phyloP scores from a whole-genome alignment of 805 yeast species.

The Kodamaea sagamina region DNA sequence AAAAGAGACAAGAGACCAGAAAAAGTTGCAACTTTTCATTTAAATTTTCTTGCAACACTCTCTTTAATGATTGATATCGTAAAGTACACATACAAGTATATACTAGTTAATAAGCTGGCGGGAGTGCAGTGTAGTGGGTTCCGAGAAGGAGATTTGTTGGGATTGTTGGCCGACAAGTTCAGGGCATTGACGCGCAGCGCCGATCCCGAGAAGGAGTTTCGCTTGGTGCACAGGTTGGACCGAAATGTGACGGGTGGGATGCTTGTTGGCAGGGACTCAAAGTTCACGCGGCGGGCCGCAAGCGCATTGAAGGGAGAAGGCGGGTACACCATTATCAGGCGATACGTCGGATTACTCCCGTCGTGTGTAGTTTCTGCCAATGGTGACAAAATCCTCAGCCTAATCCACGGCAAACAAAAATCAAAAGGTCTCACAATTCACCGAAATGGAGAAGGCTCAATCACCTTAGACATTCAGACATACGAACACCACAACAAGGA shows the following conservation, averaged over 20 bases:
- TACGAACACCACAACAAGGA: not conserved
- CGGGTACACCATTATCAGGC: constrained; percentile 12
- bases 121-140: constrained; percentile 22
- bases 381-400: too few relatives aligned
- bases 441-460: too few relatives aligned
- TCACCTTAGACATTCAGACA: too few relatives aligned
- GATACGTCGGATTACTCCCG: constrained; percentile 23
- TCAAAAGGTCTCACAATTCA: too few relatives aligned
- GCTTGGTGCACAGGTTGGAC: constrained; percentile 25
- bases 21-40: too few relatives aligned
- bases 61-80: constrained; percentile 15
- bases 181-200: constrained; percentile 12
- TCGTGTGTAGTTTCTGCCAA: too few relatives aligned
- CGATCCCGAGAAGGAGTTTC: constrained; percentile 14
- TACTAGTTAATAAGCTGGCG: constrained; percentile 25
- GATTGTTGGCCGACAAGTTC: constrained; percentile 17
- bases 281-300: constrained; percentile 17
- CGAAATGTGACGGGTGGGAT: constrained; percentile 28
- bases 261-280: constrained; percentile 21
- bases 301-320: constrained; percentile 11
- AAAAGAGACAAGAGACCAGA: too few relatives aligned
- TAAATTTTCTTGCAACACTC: not conserved
- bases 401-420: too few relatives aligned
- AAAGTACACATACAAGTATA: constrained; percentile 20
- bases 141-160: constrained; percentile 13